phyloP scores from a whole-genome alignment of 139 green algal genomes.

The Picochlorum costavermella region DNA sequence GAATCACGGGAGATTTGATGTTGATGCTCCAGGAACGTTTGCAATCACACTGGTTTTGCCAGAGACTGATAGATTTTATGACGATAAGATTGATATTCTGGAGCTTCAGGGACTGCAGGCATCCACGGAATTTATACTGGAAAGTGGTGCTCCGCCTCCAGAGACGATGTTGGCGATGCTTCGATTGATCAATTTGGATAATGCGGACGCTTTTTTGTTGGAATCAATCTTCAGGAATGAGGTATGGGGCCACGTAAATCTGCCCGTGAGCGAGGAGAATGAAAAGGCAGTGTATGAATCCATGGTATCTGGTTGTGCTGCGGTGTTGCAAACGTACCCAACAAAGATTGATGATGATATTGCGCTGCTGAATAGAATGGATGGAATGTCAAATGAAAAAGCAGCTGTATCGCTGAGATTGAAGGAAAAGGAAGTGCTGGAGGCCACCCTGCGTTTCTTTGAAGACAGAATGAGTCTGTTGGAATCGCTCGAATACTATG shows the following conservation, averaged over 20 bases:
- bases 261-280: constrained; percentile 72
- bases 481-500: constrained; percentile 74
- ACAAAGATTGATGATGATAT: constrained; percentile 60
- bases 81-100: constrained; percentile 88
- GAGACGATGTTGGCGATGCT: constrained; percentile 69
- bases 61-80: constrained; percentile 54
- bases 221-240: constrained; percentile 79
- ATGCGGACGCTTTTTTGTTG: constrained; percentile 78
- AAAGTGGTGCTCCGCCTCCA: constrained; percentile 20
- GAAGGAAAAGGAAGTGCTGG: constrained; percentile 70
- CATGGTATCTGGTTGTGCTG: constrained; percentile 52
- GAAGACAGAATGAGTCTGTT: constrained; percentile 50
- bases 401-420: constrained; percentile 51
- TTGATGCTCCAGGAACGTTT: constrained; percentile 31
- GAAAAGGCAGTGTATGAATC: constrained; percentile 69
- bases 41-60: constrained; percentile 63
- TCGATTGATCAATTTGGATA: constrained; percentile 63
- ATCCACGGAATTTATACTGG: constrained; percentile 41
- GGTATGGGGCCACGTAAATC: constrained; percentile 59
- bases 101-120: constrained; percentile 57
- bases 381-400: constrained; percentile 30
- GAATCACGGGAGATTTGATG: constrained; percentile 66
- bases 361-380: constrained; percentile 19
- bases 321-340: constrained; percentile 44
- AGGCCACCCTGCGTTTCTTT: constrained; percentile 56